phyloP scores from a whole-genome alignment of 805 yeast species.

The Metschnikowia cerradonensis region DNA sequence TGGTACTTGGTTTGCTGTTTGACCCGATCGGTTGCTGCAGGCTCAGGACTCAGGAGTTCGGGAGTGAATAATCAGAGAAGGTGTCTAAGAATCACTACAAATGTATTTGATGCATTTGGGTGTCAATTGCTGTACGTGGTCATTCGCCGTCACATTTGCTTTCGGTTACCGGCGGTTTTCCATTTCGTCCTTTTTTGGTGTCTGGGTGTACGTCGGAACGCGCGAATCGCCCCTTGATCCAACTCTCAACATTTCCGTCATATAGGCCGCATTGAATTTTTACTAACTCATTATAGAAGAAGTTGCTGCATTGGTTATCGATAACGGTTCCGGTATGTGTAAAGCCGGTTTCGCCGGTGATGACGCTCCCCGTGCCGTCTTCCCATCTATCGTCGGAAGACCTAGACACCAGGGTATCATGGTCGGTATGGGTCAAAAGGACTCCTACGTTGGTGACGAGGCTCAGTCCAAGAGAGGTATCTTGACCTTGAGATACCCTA shows the following conservation, averaged over 20 bases:
- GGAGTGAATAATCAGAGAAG: not conserved
- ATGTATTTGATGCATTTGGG: not conserved
- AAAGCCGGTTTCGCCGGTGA: slow-evolving; percentile 99
- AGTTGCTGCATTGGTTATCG: slow-evolving; percentile 76
- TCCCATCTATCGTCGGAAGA: slow-evolving; percentile 99
- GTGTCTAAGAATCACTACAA: not conserved
- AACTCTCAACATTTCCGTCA: not conserved
- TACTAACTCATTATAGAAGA: slow-evolving; percentile 35
- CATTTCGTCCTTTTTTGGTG: slow-evolving; percentile 1
- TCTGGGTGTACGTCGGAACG: slow-evolving; percentile 1
- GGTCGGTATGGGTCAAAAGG: slow-evolving; percentile 99
- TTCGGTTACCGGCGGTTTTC: not conserved
- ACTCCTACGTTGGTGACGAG: slow-evolving; percentile 99
- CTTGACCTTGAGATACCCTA: slow-evolving; percentile 96
- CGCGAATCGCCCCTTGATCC: slow-evolving; percentile 2
- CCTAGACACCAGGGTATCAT: slow-evolving; percentile 99
- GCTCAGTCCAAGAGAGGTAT: slow-evolving; percentile 99
- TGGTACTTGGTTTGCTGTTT: not conserved
- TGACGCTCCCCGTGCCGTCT: slow-evolving; percentile 99
- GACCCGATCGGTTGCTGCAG: not conserved
- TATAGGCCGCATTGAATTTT: not conserved
- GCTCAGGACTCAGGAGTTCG: not conserved
- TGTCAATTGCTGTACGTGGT: not conserved
- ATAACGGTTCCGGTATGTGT: slow-evolving; percentile 99
- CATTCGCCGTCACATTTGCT: not conserved